A percentile compares a stretch with the other conserved stretches of the same genome.
Conservation (phyloP, 2,329 filamentous ascomycete species). For the Clathrospora elynae region DNA sequence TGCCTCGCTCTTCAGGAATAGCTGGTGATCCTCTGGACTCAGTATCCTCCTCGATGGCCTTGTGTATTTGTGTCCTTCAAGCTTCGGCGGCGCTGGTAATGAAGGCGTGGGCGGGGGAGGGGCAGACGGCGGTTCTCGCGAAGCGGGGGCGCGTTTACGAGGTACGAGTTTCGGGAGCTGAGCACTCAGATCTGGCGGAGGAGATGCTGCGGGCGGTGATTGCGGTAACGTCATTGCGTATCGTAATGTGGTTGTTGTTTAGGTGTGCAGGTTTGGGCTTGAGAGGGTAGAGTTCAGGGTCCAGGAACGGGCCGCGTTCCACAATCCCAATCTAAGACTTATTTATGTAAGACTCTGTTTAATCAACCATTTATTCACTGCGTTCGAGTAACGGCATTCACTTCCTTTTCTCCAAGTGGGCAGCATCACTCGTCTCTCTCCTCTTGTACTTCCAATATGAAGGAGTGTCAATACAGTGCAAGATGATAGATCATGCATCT, state of each 20-base stretch:
- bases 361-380: too few relatives aligned
- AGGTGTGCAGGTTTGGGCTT: too few relatives aligned
- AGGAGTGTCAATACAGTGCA: too few relatives aligned
- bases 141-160: conserved; percentile 35
- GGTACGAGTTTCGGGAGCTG: conserved; percentile 46
- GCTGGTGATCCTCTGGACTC: conserved; percentile 75
- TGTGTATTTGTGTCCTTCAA: conserved; percentile 64
- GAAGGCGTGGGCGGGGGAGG: conserved; percentile 77
- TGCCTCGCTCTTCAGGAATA: conserved; percentile 79
- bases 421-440: too few relatives aligned
- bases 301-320: too few relatives aligned
- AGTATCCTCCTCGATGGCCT: conserved; percentile 79
- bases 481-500: too few relatives aligned
- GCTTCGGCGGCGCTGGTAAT: conserved; percentile 70
- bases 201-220: conserved; percentile 9
- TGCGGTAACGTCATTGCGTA: conserved; percentile 23
- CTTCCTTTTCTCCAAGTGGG: too few relatives aligned
- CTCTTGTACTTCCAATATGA: too few relatives aligned
- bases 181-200: conserved; percentile 32
- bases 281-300: too few relatives aligned
- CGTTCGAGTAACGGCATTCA: too few relatives aligned
- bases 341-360: too few relatives aligned
- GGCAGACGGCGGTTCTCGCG: conserved; percentile 33
- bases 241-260: conserved; percentile 4
- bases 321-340: too few relatives aligned